Conservation (phyloP, 2,329 filamentous ascomycete species). For the Diatrype stigma region DNA sequence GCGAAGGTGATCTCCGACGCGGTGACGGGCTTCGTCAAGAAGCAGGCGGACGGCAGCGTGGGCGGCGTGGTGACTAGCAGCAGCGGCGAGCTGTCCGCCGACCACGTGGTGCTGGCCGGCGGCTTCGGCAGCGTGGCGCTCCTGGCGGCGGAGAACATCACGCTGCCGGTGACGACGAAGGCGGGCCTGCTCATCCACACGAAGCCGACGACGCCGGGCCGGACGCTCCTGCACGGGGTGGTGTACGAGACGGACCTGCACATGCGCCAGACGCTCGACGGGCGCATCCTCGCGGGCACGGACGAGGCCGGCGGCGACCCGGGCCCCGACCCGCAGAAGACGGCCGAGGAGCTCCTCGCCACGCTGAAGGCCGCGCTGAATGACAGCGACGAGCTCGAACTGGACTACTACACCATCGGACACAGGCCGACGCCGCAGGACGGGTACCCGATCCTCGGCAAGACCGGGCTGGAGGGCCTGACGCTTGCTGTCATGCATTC, state of each 20-base stretch:
- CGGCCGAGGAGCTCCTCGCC: conserved; percentile 19
- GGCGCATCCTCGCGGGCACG: conserved; percentile 20
- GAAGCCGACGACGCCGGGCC: conserved; percentile 18
- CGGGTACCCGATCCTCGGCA: conserved; percentile 24
- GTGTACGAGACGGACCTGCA: conserved; percentile 21
- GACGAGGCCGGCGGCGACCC: conserved; percentile 20
- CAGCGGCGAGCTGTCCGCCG: conserved; percentile 11
- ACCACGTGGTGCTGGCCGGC: conserved; percentile 28
- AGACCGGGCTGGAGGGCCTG: conserved; percentile 21
- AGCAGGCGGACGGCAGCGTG: conserved; percentile 7
- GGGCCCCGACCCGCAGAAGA: conserved; percentile 17
- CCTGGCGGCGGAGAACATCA: conserved; percentile 17
- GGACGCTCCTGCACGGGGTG: conserved; percentile 16
- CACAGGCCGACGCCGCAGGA: conserved; percentile 22
- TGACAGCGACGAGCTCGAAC: conserved; percentile 17
- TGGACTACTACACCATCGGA: conserved; percentile 27
- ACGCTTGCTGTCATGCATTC: conserved; percentile 29
- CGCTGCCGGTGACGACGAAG: conserved; percentile 17
- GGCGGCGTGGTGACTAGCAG: conserved; percentile 12
- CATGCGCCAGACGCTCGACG: conserved; percentile 26
- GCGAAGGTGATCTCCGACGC: conserved; percentile 10
- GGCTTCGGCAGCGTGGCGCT: conserved; percentile 24
- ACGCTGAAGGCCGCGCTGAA: conserved; percentile 15
- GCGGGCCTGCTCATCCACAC: conserved; percentile 27
- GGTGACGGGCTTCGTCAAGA: conserved; percentile 12